phyloP scores from a whole-genome alignment of 2,329 filamentous ascomycete species.

The Xylaria sp. region DNA sequence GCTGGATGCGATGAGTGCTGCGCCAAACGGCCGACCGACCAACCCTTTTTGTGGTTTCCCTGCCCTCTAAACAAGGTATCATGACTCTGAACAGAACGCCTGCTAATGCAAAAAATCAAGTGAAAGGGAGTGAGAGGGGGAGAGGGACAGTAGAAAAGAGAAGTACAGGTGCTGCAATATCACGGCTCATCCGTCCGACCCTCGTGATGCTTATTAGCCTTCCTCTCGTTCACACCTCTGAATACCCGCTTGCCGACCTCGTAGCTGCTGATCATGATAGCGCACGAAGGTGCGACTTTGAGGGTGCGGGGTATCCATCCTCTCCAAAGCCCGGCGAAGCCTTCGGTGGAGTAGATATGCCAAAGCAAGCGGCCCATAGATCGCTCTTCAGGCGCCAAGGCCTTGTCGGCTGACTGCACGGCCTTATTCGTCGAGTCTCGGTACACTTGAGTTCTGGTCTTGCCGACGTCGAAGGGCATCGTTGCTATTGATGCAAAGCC shows the following conservation, averaged over 20 bases:
- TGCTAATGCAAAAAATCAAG: conserved; percentile 33
- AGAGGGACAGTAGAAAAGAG: too few species aligned
- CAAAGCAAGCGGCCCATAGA: conserved; percentile 82
- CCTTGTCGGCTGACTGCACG: conserved; percentile 30
- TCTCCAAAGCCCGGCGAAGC: conserved; percentile 77
- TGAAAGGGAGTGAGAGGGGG: conserved; percentile 22
- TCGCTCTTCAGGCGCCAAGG: conserved; percentile 67
- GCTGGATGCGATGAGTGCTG: not conserved
- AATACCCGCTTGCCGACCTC: conserved; percentile 94
- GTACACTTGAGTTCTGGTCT: conserved; percentile 89
- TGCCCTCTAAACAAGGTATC: conserved; percentile 34
- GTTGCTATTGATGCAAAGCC: conserved; percentile 85
- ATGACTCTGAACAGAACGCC: conserved; percentile 32
- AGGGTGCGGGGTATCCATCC: conserved; percentile 91
- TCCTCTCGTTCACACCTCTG: conserved; percentile 67
- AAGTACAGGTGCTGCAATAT: conserved; percentile 1
- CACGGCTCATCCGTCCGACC: conserved; percentile 16
- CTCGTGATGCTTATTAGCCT: conserved; percentile 32
- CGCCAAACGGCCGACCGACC: conserved; percentile 7
- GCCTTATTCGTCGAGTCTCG: conserved; percentile 52
- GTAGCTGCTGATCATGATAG: conserved; percentile 99
- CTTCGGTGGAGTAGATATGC: conserved; percentile 89
- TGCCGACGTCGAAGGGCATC: conserved; percentile 96
- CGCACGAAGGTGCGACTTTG: conserved; percentile 94
- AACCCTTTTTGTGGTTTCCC: conserved; percentile 12